Base-by-base conservation (phyloP, 2,329 filamentous ascomycete genomes). In the Scolecobasidium constrictum region DNA sequence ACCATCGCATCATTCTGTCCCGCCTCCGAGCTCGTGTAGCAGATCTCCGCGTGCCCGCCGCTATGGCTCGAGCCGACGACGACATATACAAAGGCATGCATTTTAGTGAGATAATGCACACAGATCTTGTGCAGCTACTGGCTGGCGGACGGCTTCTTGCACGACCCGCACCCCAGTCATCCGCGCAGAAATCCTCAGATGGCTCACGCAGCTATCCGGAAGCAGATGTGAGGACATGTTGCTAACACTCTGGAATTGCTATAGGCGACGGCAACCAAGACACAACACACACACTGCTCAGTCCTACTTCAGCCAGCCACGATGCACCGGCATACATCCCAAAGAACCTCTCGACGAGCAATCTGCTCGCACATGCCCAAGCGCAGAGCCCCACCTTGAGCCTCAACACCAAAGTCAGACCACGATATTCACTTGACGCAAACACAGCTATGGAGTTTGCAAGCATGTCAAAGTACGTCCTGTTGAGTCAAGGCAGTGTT, bases 351-450 rank as follows among this genome's bases (percentile, higher is more conserved):
- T 68, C 66, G 55, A 66, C 65, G 42, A 64, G 65, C 44, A 72
- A 65, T 49, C 61, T 73, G 50, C 62, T 66, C 28, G 49, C 58
- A 34, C 57, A 58, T 31, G 46, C 48, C 46, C 44, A 52, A 40
- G 45, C 55, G 35, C 48, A 51, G 40, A 48, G 61, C 26, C 53
- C 58, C 43, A 60, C 18, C 18, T 15, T 63, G 36, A 49, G 55
- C 59, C 62, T 73, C 40, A 76, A 80, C 50, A 76, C 72, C 49
- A 69, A 72, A 50, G 69, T 20, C 6, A 21, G 76, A 64, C 71
- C 78, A 58, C 80, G 83, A 47, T 80, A 86, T 63, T 90, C 86
- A 40, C 79, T 88, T 56, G 86, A 92, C 60, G 78, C 77, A 45
- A 75, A 78, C 41, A 70, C 75, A 47, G 70, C 73, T 50, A 63